Evolutionary conservation across 371 early-diverging fungal genomes (phyloP).

Genomic region (Lichtheimia hyalospora): DNA sequence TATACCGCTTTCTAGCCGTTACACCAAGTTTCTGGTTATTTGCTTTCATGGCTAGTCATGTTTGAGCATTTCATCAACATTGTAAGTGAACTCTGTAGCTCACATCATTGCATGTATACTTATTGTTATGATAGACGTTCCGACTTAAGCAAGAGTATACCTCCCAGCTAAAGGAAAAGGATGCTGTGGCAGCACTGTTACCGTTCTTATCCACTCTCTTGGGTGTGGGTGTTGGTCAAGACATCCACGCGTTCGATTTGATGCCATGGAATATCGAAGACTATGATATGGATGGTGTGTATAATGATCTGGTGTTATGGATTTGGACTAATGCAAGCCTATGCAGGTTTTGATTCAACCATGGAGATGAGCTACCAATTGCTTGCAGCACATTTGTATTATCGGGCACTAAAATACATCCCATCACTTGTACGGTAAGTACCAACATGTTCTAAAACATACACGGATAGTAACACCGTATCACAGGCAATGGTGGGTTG

Average conservation of each 20-base stretch:
- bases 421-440: constrained; percentile 73
- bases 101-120: too few relatives aligned
- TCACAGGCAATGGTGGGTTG: constrained; percentile 74
- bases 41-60: constrained; percentile 73
- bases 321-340: neutral
- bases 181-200: constrained; percentile 54
- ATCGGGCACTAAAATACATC: constrained; percentile 56
- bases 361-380: constrained; percentile 64
- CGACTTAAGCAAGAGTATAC: constrained; percentile 69
- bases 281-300: constrained; percentile 62
- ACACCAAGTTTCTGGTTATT: constrained; percentile 59
- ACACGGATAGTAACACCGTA: neutral
- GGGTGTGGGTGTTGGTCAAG: constrained; percentile 54
- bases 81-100: constrained; percentile 46
- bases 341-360: constrained; percentile 49
- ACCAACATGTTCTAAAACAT: neutral
- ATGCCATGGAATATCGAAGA: constrained; percentile 68
- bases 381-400: constrained; percentile 76
- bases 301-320: neutral
- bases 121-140: constrained; percentile 59
- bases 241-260: constrained; percentile 63
- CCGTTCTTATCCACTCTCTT: constrained; percentile 65
- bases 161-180: constrained; percentile 59
- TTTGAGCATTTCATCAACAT: constrained; percentile 82
- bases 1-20: constrained; percentile 12